Conservation (phyloP, 768 basidiomycete genomes). For the Naematelia aurantialba region DNA sequence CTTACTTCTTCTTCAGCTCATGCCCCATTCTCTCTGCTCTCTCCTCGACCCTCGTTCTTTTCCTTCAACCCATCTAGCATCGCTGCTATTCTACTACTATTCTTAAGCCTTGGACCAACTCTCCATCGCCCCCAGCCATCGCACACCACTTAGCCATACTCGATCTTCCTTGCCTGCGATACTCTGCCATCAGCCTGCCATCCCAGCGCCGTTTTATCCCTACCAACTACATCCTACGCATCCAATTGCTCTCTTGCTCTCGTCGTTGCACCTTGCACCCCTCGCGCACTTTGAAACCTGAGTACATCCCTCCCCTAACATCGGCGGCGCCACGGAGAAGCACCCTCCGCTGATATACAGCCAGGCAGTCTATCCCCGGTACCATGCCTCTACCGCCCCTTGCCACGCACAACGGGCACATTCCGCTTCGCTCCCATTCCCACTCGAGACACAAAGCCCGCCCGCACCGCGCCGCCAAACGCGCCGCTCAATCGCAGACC, state of each 20-base stretch:
- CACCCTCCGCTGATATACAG: no score
- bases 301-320: constrained; percentile 1
- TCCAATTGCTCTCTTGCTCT: background rate
- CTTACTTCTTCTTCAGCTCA: background rate
- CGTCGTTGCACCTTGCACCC: background rate
- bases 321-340: no score
- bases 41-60: background rate
- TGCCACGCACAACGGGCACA: background rate
- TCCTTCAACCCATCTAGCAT: background rate
- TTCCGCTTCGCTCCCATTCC: no score
- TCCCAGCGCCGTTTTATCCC: background rate
- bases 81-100: no score
- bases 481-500: background rate
- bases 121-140: background rate
- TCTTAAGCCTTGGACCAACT: background rate
- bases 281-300: background rate
- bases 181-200: background rate
- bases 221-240: background rate
- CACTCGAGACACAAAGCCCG: background rate
- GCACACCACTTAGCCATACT: background rate
- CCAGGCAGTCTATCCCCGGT: background rate
- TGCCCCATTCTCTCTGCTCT: background rate
- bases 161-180: background rate
- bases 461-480: background rate
- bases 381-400: background rate